Conservation (phyloP, 345 rosid species). For the Limnanthes douglasii region DNA sequence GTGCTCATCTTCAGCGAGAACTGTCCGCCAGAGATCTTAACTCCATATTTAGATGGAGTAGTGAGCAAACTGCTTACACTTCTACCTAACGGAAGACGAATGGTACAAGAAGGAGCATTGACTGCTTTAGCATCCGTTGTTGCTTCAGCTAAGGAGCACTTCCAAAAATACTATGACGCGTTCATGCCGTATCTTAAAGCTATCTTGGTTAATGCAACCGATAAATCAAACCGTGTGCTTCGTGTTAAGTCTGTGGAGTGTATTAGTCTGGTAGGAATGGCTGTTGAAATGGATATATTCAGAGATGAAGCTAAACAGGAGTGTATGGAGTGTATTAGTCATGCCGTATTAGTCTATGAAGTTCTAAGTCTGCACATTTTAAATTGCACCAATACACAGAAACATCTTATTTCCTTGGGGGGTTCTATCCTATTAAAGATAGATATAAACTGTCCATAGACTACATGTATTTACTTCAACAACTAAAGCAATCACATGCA, state of each 20-base stretch:
- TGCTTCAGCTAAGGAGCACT: constrained; percentile 98
- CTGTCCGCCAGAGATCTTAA: constrained; percentile 89
- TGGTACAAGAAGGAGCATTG: constrained; percentile 99
- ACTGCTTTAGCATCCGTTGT: constrained; percentile 99
- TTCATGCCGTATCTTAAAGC: constrained; percentile 97
- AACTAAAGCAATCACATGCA: constrained; percentile 40
- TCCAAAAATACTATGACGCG: constrained; percentile 92
- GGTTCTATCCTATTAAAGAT: constrained; percentile 80
- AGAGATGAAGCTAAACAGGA: constrained; percentile 97
- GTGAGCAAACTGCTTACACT: constrained; percentile 94
- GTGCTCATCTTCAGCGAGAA: constrained; percentile 97
- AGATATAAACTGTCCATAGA: constrained; percentile 53
- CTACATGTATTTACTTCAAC: constrained; percentile 32
- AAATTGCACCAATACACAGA: constrained; percentile 96
- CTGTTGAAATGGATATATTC: constrained; percentile 97
- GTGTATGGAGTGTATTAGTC: no score
- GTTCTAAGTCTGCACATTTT: constrained; percentile 60
- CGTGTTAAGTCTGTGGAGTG: constrained; percentile 99
- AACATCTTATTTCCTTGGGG: constrained; percentile 96
- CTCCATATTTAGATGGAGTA: constrained; percentile 76
- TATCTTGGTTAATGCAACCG: constrained; percentile 88
- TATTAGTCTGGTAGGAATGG: constrained; percentile 99
- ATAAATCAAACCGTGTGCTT: constrained; percentile 94
- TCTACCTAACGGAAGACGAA: constrained; percentile 95
- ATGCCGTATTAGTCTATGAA: no score